A percentile compares a stretch with the other conserved stretches of the same genome.
These are phyloP conservation scores for Xylaria sp. DNA, from an alignment of 2,329 filamentous ascomycete genomes.

Conservation along the genomic window DNA sequence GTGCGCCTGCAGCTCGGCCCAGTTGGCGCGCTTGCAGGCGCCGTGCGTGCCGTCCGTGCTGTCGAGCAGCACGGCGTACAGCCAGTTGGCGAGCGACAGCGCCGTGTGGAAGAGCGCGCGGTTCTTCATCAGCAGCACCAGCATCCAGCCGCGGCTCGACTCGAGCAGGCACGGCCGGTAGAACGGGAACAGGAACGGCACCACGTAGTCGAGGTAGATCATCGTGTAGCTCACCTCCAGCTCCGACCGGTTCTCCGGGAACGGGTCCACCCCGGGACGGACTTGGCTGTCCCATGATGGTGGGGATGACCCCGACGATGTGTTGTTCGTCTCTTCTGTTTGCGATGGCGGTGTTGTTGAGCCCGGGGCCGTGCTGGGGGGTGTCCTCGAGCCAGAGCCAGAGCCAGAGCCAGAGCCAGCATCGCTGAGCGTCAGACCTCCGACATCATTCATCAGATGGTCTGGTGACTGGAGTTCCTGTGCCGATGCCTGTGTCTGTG, in stretches of 20 bases:
- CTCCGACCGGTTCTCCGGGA: conserved; percentile 38
- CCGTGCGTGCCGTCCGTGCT: conserved; percentile 50
- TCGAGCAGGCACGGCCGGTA: conserved; percentile 67
- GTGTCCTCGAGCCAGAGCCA: conserved; percentile 1
- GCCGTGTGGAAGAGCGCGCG: conserved; percentile 68
- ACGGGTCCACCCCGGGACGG: conserved; percentile 15
- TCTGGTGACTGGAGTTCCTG: not conserved
- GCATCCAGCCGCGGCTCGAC: conserved; percentile 70
- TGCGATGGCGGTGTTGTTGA: conserved; percentile 8
- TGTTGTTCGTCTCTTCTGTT: not conserved
- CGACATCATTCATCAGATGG: conserved; percentile 22
- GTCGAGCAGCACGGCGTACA: conserved; percentile 61
- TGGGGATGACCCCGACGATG: conserved; percentile 5
- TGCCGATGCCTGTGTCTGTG: not conserved
- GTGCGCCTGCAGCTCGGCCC: conserved; percentile 56
- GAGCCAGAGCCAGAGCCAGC: conserved; percentile 12
- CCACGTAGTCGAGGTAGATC: conserved; percentile 71
- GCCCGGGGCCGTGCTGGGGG: conserved; percentile 11
- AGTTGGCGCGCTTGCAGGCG: conserved; percentile 51
- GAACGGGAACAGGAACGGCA: conserved; percentile 72
- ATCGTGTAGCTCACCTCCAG: conserved; percentile 57
- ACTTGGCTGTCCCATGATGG: conserved; percentile 11
- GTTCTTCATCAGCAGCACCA: conserved; percentile 67
- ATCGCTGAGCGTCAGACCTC: conserved; percentile 5
- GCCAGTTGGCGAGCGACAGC: conserved; percentile 67